These are phyloP conservation scores for Lachancea thermotolerans DNA, from an alignment of 805 yeast genomes.

Conservation along the genomic window DNA sequence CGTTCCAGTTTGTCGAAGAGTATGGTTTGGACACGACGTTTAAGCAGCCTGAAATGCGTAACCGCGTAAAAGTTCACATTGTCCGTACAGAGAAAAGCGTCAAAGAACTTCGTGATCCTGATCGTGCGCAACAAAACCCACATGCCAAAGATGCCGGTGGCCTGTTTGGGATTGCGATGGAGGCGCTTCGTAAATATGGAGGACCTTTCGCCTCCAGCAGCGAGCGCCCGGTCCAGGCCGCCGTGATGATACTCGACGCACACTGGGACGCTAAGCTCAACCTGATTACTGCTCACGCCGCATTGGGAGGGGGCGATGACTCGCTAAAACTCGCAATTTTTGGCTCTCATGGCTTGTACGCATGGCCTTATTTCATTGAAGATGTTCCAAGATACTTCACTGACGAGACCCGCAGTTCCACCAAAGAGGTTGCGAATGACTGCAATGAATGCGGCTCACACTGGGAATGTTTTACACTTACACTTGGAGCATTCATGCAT, in stretches of 20 bases:
- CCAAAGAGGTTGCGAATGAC: conserved; percentile 82
- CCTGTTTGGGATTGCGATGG: conserved; percentile 69
- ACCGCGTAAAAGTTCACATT: conserved; percentile 72
- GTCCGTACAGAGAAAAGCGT: conserved; percentile 60
- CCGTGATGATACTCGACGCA: conserved; percentile 77
- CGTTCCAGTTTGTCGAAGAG: conserved; percentile 70
- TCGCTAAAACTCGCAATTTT: conserved; percentile 75
- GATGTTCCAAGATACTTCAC: conserved; percentile 59
- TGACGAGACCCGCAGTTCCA: conserved; percentile 61
- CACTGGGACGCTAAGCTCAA: conserved; percentile 63
- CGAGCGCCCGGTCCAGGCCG: conserved; percentile 62
- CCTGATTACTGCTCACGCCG: conserved; percentile 80
- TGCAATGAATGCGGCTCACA: conserved; percentile 73
- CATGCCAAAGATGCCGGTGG: conserved; percentile 70
- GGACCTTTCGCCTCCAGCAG: conserved; percentile 40
- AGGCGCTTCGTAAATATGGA: conserved; percentile 54
- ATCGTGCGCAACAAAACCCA: conserved; percentile 80
- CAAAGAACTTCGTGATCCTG: conserved; percentile 65
- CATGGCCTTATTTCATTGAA: conserved; percentile 87
- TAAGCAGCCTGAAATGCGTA: conserved; percentile 37
- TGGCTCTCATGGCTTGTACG: conserved; percentile 86
- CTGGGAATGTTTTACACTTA: conserved; percentile 85
- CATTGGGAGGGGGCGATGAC: conserved; percentile 81
- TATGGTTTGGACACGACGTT: conserved; percentile 48
- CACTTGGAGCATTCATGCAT: conserved; percentile 91